phyloP scores from a whole-genome alignment of 306 rosid species.

The Calophaca sinica region DNA sequence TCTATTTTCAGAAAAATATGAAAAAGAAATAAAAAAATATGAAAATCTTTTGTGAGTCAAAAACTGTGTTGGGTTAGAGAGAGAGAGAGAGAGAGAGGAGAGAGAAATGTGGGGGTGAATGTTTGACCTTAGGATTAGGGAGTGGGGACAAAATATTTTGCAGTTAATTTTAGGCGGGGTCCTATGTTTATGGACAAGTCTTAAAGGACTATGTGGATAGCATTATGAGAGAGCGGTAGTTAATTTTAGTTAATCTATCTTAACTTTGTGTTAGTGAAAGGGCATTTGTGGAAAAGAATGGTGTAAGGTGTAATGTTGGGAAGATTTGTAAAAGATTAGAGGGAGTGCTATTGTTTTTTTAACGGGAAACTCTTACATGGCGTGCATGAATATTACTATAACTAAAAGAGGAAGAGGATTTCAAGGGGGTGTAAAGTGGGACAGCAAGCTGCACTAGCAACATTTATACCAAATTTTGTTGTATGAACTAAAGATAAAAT shows the following conservation, averaged over 20 bases:
- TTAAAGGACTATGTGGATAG: conserved; percentile 54
- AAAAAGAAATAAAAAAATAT: conserved; percentile 14
- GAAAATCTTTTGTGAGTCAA: conserved; percentile 45
- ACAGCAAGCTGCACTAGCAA: too few relatives aligned
- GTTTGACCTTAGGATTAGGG: conserved; percentile 67
- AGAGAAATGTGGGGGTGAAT: conserved; percentile 49
- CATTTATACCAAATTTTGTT: too few relatives aligned
- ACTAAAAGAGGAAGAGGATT: too few relatives aligned
- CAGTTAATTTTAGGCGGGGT: conserved; percentile 50
- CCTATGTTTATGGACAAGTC: conserved; percentile 58
- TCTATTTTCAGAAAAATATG: conserved; percentile 51
- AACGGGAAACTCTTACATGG: too few relatives aligned
- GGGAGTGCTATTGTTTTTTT: too few relatives aligned
- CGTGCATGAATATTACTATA: too few relatives aligned
- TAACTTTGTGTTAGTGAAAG: background rate
- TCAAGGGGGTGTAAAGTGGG: too few relatives aligned
- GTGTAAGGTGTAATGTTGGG: too few relatives aligned
- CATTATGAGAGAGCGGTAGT: conserved; percentile 30
- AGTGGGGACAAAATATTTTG: conserved; percentile 21
- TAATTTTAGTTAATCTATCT: conserved; percentile 48
- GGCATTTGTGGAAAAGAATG: background rate
- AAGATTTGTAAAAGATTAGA: too few relatives aligned
- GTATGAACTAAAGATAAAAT: too few relatives aligned
- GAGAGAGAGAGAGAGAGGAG: conserved; percentile 42
- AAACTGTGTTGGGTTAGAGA: conserved; percentile 64